Evolutionary conservation across 306 rosid genomes (phyloP), one percentile per base, ranked within the genome.

Genomic region (Acacia acuminata): DNA sequence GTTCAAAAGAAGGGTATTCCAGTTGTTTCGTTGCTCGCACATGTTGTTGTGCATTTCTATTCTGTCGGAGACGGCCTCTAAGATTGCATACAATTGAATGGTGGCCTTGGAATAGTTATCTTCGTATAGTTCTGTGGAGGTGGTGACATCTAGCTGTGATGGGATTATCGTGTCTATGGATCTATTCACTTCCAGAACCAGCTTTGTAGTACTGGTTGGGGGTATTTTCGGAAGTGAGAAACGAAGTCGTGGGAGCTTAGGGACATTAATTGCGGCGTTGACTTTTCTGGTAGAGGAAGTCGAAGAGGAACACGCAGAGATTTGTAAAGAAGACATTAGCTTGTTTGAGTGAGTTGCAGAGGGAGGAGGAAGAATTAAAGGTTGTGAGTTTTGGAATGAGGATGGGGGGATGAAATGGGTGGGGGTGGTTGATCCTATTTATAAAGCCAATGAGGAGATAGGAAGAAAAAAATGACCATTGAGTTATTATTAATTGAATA

Each of bases 31-130:
- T 58, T 58, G 65, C 65, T 58, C 15, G 8, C 32, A 16, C 65
- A 92, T 44, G 88, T 91, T 92, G 24, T 8, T 74, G 81, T 92
- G 97, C 92, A 91, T 91, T 76, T 89, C 90, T 0, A 89, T 69
- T 32, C 97, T 87, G 73, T 92, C 90, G 0, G 87, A 77, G 1
- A 90, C 90, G 10, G 82, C 80, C 63, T 90, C 91, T 10, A 89
- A 78, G 48, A 44, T 44, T 44, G 48, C 48, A 44, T 44, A 44
- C 3, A 44, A 44, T 44, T 44, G 48, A 44, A 44, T 44, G 48
- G 48, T 44, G 14, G 48, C 48, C 48, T 44, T 44, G 48, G 48
- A 44, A 44, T 1, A 44, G 10, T 10, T 11, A 11, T 44, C 48
- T 1, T 44, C 14, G 48, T 44, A 44, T 44, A 44, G 10, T 8